Evolutionary conservation across 768 basidiomycete genomes (phyloP), one percentile per base, ranked within the genome.

Genomic region (Chalciporus chontae): DNA sequence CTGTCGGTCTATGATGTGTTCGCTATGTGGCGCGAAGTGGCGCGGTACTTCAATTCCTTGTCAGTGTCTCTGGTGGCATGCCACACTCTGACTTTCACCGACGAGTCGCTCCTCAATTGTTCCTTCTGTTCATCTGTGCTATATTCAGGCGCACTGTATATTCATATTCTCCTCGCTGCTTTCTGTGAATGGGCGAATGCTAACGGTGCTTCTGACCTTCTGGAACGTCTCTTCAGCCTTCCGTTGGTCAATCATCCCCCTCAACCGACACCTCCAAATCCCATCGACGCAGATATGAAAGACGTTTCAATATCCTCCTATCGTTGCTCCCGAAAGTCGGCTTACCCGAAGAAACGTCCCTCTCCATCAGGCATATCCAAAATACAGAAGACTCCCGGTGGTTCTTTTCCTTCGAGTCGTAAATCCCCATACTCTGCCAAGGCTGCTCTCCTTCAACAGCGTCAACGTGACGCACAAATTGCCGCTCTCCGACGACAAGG

Each of bases 341-440:
- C 83, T 58, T 92, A 92, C 63, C 85, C 85, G 43, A 90, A 85
- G 83, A 91, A 87, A 69, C 87, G 87, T 50, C 90, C 90, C 17
- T 90, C 89, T 18, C 88, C 87, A 37, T 72, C 87, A 71, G 88
- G 89, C 64, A 73, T 92, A 55, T 77, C 78, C 40, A 91, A 90
- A 68, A 64, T 73, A 23, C 80, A 80, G 62, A 85, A 79, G 60
- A 77, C 76, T 50, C 83, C 76, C 49, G 66, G 63, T 50, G 57
- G 47, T 15, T 73, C 76, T 43, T 73, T 79, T 58, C 73, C 77
- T 51, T 69, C 74, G 50, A 68, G 69, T 54, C 78, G 80, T 54
- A 78, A 78, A 68, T 81, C 85, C 8, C 87, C 88, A 4, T 82
- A 82, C 63, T 80, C 80, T 36, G 75, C 78, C 43, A 88, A 83